A percentile compares a stretch with the other conserved stretches of the same genome.
Evolutionary conservation across 192 early-diverging fungal species (phyloP).

Genomic region (Kickxella alabastrina): DNA sequence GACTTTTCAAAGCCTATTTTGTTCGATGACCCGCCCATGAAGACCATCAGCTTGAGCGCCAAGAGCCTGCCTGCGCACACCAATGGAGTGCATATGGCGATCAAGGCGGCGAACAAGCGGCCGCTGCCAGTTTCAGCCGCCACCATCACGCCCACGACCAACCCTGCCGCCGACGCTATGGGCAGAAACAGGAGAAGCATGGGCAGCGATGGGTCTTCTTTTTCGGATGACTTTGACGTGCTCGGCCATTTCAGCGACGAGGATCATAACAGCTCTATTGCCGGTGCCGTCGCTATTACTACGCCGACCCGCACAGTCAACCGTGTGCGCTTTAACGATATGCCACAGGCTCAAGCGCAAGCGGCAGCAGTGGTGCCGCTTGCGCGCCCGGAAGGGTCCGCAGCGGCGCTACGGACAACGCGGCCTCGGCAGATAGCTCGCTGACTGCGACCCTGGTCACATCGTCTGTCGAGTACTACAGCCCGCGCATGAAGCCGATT

Average conservation of each 20-base stretch:
- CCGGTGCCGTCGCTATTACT: too few species aligned
- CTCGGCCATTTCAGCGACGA: conserved; percentile 45
- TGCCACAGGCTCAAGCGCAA: neutral
- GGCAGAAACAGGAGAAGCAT: neutral
- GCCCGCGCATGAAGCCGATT: conserved; percentile 16
- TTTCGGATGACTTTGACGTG: conserved; percentile 24
- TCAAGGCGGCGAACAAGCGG: conserved; percentile 1
- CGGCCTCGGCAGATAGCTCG: conserved; percentile 46
- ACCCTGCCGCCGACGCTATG: neutral
- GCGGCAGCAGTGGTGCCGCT: conserved; percentile 11
- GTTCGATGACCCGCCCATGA: conserved; percentile 18
- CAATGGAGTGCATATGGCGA: neutral
- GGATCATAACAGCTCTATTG: neutral
- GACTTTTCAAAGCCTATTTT: conserved; percentile 38
- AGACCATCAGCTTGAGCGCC: neutral
- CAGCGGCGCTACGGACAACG: neutral
- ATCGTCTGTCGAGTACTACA: conserved; percentile 46
- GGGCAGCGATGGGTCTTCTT: conserved; percentile 18
- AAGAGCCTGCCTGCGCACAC: conserved; percentile 27
- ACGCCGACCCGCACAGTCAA: too few species aligned
- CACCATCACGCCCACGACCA: neutral
- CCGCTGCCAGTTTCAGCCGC: conserved; percentile 5
- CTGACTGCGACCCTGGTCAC: conserved; percentile 46
- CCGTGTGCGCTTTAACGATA: conserved; percentile 31
- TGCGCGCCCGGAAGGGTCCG: conserved; percentile 8